Evolutionary conservation across 2,329 filamentous ascomycete species (phyloP), one percentile per base, ranked within the genome.

Genomic region (Capronia americana): DNA sequence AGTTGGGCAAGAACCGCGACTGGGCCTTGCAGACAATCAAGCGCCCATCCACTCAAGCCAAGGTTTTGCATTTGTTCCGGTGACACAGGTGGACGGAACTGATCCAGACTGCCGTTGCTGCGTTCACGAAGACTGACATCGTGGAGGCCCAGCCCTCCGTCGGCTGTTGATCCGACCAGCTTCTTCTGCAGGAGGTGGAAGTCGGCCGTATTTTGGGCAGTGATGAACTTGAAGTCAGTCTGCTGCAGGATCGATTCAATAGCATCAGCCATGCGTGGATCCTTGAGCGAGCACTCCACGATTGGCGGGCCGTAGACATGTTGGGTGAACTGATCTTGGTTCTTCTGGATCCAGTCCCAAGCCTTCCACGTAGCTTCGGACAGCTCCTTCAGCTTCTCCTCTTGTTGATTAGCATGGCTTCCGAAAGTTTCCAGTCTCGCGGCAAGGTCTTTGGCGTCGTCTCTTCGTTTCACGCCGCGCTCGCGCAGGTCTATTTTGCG

Each of bases 1-100:
- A 99, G 85, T 90, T 96, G 95, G 6, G 92, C 90, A 38, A 98
- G 80, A 1, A 99, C 92, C 1, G 91, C 86, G 1, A 90, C 88
- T 0, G 96, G 96, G 0, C 94, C 95, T 38, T 89, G 85, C 5
- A 99, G 75, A 65, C 86, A 92, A 74, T 98, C 91, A 28, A 91
- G 83, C 0, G 92, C 88, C 80, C 91, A 97, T 1, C 90, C 88
- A 69, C 96, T 90, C 57, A 99, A 86, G 0, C 92, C 92, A 41
- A 77, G 87, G 65, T 48, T 73, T 66, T 60, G 74, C 63, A 92
- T 77, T 60, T 92, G 82, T 8, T 87, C 82, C 5, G 75, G 72
- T 0, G 85, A 79, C 4, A 92, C 73, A 0, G 87, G 86, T 7
- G 86, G 73, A 56, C 75, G 80, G 71, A 89, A 90, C 0, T 81